Conservation (phyloP, 345 rosid species). For the Dovyalis caffra region DNA sequence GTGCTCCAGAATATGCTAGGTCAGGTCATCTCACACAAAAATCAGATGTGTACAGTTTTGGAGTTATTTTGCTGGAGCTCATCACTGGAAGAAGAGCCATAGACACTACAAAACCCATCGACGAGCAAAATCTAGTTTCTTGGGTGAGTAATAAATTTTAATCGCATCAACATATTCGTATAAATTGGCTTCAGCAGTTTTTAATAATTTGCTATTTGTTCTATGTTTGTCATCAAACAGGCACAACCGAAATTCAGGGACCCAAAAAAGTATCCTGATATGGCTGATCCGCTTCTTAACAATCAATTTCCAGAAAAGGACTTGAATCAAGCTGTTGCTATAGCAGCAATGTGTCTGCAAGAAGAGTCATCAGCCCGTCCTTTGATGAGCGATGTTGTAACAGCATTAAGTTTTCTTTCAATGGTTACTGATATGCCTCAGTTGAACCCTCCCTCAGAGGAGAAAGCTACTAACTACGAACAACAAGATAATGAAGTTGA, state of each 20-base stretch:
- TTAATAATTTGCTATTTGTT: neutral
- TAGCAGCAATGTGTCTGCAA: conserved; percentile 86
- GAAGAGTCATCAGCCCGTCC: conserved; percentile 78
- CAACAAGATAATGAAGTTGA: no score
- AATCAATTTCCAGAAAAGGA: conserved; percentile 59
- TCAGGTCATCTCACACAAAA: conserved; percentile 49
- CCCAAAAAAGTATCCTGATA: conserved; percentile 60
- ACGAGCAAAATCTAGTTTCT: conserved; percentile 71
- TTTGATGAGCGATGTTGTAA: conserved; percentile 68
- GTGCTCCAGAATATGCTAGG: conserved; percentile 72
- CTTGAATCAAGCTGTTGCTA: conserved; percentile 80
- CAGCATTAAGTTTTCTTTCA: conserved; percentile 68
- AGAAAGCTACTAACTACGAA: no score
- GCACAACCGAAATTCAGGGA: conserved; percentile 71
- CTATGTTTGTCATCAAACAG: conserved; percentile 28
- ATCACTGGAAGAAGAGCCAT: conserved; percentile 67
- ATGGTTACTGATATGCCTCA: neutral
- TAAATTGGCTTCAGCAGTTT: neutral
- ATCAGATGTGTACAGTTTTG: conserved; percentile 80
- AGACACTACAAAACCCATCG: conserved; percentile 59
- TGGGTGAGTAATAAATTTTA: conserved; percentile 79
- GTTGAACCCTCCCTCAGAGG: conserved; percentile 8
- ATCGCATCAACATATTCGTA: neutral
- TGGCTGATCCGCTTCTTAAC: conserved; percentile 70
- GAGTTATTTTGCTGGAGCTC: conserved; percentile 71